phyloP scores from a whole-genome alignment of 176 grass and related monocot species.

The Calamus simplicifolius region DNA sequence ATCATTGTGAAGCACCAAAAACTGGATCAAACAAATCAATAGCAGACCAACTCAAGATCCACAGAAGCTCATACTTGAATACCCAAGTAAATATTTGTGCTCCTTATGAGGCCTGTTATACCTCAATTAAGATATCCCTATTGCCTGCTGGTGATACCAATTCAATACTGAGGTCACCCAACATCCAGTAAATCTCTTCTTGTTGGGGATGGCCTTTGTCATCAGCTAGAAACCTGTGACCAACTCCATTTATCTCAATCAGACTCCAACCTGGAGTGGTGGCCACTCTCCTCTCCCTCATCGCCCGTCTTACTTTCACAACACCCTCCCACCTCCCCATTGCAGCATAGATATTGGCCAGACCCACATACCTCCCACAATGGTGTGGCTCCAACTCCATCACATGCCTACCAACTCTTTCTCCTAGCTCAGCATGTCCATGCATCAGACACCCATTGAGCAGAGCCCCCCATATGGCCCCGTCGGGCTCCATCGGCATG shows the following conservation, averaged over 20 bases:
- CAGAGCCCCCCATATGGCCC: constrained; percentile 8
- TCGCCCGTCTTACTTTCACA: background rate
- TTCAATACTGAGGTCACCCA: background rate
- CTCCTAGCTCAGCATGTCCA: background rate
- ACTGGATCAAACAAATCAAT: too few relatives aligned
- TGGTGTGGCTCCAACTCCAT: constrained; percentile 3
- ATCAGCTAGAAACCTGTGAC: background rate
- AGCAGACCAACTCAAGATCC: too few relatives aligned
- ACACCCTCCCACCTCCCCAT: constrained; percentile 5
- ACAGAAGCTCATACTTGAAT: too few relatives aligned
- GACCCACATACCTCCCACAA: constrained; percentile 7
- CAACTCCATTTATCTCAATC: background rate
- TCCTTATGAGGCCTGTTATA: too few relatives aligned
- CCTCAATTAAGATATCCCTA: too few relatives aligned
- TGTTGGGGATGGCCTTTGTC: background rate
- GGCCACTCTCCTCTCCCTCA: background rate
- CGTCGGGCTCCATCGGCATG: constrained; percentile 9
- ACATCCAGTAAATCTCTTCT: background rate
- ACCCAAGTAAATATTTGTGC: too few relatives aligned
- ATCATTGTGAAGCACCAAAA: too few relatives aligned
- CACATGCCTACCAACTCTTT: background rate
- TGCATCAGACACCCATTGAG: constrained; percentile 7
- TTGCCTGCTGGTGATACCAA: too few relatives aligned
- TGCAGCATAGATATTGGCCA: constrained; percentile 11
- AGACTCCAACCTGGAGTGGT: constrained; percentile 1